phyloP scores from a whole-genome alignment of 306 rosid species.

The Spatholobus suberectus region DNA sequence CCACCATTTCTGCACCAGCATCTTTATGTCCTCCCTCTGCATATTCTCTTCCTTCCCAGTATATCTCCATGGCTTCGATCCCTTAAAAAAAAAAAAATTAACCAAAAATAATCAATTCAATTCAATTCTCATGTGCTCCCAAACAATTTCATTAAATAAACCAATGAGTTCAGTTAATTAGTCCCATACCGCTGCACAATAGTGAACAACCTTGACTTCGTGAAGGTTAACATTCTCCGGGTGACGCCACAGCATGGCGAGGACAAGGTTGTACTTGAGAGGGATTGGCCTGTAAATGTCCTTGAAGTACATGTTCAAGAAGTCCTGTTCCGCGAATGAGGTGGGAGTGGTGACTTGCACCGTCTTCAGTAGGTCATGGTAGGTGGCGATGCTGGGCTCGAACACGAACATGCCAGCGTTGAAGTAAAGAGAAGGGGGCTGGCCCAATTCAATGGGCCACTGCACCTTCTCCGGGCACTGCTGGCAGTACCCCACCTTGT shows the following conservation, averaged over 20 bases:
- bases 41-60: constrained; percentile 80
- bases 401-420: constrained; percentile 86
- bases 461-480: constrained; percentile 67
- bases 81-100: constrained; percentile 40
- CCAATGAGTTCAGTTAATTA: neutral
- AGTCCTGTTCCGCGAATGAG: constrained; percentile 83
- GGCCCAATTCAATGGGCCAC: constrained; percentile 67
- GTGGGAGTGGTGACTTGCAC: constrained; percentile 63
- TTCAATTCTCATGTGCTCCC: neutral
- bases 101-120: neutral
- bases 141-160: neutral
- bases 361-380: constrained; percentile 52
- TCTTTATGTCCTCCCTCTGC: constrained; percentile 81
- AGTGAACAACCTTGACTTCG: constrained; percentile 71
- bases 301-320: constrained; percentile 70
- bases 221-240: constrained; percentile 66
- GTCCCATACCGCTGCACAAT: constrained; percentile 67
- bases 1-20: constrained; percentile 83
- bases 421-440: constrained; percentile 72
- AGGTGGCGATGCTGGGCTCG: constrained; percentile 61
- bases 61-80: constrained; percentile 93
- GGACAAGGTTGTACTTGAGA: constrained; percentile 59
- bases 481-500: constrained; percentile 74
- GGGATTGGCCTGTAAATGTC: constrained; percentile 66
- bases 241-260: constrained; percentile 89